These are phyloP conservation scores for Pinus taeda DNA, from an alignment of 75 land plant species.

Conservation along the genomic window DNA sequence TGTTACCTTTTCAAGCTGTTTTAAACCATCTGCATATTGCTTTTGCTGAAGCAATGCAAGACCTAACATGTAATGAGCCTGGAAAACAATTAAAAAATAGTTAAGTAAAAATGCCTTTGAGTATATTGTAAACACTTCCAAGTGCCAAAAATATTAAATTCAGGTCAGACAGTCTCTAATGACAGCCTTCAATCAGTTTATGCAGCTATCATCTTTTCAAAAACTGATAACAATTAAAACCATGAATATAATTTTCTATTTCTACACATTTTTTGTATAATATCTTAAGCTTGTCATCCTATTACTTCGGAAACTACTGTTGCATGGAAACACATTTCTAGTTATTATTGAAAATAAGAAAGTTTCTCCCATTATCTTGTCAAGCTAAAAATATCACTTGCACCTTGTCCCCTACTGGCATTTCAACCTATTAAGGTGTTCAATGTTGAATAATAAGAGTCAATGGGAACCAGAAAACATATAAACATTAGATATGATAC, in stretches of 20 bases:
- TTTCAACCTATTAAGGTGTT: background rate
- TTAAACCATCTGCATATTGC: slow-evolving; percentile 58
- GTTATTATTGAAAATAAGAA: background rate
- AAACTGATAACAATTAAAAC: background rate
- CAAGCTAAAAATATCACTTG: too few relatives aligned
- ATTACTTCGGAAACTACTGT: background rate
- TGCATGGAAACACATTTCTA: background rate
- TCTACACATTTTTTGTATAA: background rate
- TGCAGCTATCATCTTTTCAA: background rate
- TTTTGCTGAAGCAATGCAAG: slow-evolving; percentile 57
- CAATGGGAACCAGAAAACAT: too few relatives aligned
- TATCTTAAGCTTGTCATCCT: background rate
- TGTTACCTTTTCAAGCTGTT: slow-evolving; percentile 62
- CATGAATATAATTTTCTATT: background rate
- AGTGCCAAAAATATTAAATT: background rate
- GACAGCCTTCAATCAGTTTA: background rate
- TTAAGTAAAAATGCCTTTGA: background rate
- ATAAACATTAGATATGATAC: too few relatives aligned
- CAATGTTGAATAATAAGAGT: background rate
- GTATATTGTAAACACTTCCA: background rate
- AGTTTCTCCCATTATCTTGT: background rate
- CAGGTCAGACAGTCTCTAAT: background rate
- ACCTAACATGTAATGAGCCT: slow-evolving; percentile 84
- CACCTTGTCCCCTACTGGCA: too few relatives aligned
- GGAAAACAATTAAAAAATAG: slow-evolving; percentile 11